Percentiles rank a stretch among this genome's conserved stretches.
These are phyloP conservation scores for Chernovozyma sophiae-reginae DNA, from an alignment of 1,139 yeast genomes.

Conservation along the genomic window DNA sequence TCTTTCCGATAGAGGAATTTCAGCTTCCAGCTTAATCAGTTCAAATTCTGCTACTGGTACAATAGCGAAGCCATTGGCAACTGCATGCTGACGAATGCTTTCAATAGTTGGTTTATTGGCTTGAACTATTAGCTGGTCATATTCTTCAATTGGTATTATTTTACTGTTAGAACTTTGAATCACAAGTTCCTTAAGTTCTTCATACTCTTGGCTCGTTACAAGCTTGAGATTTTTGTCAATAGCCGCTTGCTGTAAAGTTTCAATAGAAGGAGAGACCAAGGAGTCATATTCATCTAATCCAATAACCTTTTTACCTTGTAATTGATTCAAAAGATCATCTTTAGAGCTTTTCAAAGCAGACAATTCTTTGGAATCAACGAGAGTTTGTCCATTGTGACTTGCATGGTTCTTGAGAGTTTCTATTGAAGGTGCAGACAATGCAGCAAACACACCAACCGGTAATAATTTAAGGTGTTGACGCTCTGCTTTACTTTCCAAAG, in stretches of 20 bases:
- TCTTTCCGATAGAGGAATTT: conserved; percentile 14
- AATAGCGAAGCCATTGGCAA: conserved; percentile 24
- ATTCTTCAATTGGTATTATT: conserved; percentile 15
- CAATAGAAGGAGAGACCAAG: conserved; percentile 19
- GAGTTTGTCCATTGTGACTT: conserved; percentile 9
- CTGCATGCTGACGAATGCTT: conserved; percentile 24
- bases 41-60: conserved; percentile 24
- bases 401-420: conserved; percentile 20
- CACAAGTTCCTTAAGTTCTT: conserved; percentile 3
- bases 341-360: conserved; percentile 12
- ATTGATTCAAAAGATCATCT: conserved; percentile 10
- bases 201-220: conserved; percentile 10
- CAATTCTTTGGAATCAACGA: conserved; percentile 11
- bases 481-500: conserved; percentile 20
- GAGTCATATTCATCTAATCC: conserved; percentile 14
- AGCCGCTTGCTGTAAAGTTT: conserved; percentile 18
- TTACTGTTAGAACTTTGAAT: neutral
- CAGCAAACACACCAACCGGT: conserved; percentile 12
- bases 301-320: conserved; percentile 19
- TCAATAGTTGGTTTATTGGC: conserved; percentile 39
- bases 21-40: conserved; percentile 15
- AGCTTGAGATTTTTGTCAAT: conserved; percentile 14
- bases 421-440: conserved; percentile 17
- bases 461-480: conserved; percentile 13
- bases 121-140: conserved; percentile 28